Conservation (phyloP, 2,329 filamentous ascomycete species). For the Claviceps citrina region DNA sequence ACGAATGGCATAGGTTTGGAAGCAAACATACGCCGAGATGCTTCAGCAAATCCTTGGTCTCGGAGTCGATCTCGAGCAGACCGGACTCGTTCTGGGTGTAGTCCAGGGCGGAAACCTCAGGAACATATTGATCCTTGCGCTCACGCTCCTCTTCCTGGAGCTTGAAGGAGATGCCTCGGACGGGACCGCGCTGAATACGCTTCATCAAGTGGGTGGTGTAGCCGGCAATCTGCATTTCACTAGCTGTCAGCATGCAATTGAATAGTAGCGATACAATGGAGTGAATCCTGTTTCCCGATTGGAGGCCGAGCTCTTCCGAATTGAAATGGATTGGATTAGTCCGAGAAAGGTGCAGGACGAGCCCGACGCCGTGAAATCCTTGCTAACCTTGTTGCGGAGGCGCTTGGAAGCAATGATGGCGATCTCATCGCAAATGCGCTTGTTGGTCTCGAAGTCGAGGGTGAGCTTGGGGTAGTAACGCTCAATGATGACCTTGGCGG, state of each 20-base stretch:
- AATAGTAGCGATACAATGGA: no score
- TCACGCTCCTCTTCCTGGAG: constrained; percentile 99
- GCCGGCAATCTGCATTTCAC: constrained; percentile 60
- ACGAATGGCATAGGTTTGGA: not conserved
- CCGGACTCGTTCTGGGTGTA: constrained; percentile 90
- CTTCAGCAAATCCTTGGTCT: constrained; percentile 99
- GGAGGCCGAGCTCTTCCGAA: no score
- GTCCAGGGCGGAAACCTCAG: constrained; percentile 96
- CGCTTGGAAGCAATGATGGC: constrained; percentile 98
- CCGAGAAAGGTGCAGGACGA: not conserved
- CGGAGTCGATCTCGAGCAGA: constrained; percentile 84
- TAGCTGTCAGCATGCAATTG: not conserved
- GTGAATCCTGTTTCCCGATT: no score
- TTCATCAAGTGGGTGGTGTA: constrained; percentile 99
- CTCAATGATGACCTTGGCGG: constrained; percentile 99
- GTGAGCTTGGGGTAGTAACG: constrained; percentile 94
- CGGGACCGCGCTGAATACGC: constrained; percentile 97
- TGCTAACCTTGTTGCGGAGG: constrained; percentile 88
- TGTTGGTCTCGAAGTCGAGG: constrained; percentile 99
- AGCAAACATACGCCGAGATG: constrained; percentile 75
- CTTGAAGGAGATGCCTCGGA: constrained; percentile 99
- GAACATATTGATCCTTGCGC: constrained; percentile 99
- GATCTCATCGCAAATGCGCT: constrained; percentile 99
- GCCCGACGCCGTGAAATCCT: not conserved
- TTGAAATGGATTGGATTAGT: no score